Conservation (phyloP, 2,329 filamentous ascomycete species). For the Incumbomyces lentus region DNA sequence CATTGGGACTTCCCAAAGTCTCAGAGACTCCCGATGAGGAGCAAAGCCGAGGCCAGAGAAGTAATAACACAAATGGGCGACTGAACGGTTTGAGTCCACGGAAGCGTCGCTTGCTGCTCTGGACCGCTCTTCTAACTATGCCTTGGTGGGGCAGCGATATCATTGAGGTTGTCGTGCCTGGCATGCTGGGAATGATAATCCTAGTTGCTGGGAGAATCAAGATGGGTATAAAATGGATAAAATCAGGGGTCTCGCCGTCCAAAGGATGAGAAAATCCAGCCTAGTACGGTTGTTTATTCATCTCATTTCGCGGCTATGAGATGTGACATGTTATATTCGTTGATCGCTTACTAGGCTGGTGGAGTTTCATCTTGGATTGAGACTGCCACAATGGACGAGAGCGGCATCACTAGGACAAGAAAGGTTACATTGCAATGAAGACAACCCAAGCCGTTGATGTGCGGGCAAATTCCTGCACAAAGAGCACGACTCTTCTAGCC, state of each 20-base stretch:
- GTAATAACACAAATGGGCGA: not conserved
- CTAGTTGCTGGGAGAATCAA: constrained; percentile 2
- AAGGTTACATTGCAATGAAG: no score
- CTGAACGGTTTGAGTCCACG: not conserved
- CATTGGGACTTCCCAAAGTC: not conserved
- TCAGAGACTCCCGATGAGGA: not conserved
- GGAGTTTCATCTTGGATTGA: no score
- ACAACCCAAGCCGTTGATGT: no score
- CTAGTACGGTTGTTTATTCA: no score
- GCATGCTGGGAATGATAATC: constrained; percentile 2
- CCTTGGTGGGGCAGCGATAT: constrained; percentile 3
- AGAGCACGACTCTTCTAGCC: no score
- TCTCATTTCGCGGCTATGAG: no score
- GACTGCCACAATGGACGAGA: no score
- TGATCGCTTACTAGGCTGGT: no score
- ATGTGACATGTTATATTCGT: no score
- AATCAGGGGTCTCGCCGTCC: not conserved
- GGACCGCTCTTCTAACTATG: not conserved
- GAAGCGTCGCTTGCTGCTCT: not conserved
- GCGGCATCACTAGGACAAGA: no score
- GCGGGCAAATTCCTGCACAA: no score
- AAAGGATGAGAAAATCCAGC: no score
- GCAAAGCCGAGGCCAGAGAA: not conserved
- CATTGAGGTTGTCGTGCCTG: constrained; percentile 3
- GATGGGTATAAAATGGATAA: not conserved